phyloP scores from a whole-genome alignment of 176 grass and related monocot genomes.

The Miscanthus lutarioriparius region DNA sequence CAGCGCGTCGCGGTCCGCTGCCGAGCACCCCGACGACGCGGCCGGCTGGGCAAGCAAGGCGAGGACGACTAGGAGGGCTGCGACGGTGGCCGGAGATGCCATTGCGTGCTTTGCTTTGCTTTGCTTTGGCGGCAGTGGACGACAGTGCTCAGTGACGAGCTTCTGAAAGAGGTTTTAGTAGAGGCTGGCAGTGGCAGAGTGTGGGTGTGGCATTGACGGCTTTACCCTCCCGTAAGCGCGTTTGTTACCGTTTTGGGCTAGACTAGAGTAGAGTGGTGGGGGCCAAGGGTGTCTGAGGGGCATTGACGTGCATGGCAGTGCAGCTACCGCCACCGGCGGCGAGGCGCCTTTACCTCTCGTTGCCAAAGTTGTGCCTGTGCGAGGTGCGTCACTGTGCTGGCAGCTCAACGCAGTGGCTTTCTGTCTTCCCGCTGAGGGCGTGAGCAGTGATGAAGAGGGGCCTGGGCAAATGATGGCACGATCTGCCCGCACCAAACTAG shows the following conservation, averaged over 20 bases:
- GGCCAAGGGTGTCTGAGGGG: neutral
- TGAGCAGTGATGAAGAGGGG: neutral
- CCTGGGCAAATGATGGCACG: neutral
- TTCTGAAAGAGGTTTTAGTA: conserved; percentile 17
- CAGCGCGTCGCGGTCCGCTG: conserved; percentile 54
- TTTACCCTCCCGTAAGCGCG: conserved; percentile 22
- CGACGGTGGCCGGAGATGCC: neutral
- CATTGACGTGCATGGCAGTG: conserved; percentile 21
- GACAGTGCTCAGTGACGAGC: conserved; percentile 20
- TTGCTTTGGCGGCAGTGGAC: neutral
- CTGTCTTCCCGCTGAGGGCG: neutral
- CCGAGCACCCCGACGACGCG: conserved; percentile 11
- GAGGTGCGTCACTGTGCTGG: neutral
- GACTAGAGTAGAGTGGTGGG: neutral
- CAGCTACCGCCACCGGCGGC: neutral
- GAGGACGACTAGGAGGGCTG: conserved; percentile 2
- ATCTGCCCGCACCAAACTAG: conserved; percentile 15
- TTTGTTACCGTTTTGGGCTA: neutral
- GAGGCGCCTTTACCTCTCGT: neutral
- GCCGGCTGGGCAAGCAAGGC: neutral
- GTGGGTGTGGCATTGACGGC: conserved; percentile 17
- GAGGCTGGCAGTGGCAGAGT: neutral
- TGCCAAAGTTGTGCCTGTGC: neutral
- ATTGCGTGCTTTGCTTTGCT: neutral
- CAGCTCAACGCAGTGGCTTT: neutral